phyloP scores from a whole-genome alignment of 1,139 yeast genomes.

The Debaryomyces sp. region DNA sequence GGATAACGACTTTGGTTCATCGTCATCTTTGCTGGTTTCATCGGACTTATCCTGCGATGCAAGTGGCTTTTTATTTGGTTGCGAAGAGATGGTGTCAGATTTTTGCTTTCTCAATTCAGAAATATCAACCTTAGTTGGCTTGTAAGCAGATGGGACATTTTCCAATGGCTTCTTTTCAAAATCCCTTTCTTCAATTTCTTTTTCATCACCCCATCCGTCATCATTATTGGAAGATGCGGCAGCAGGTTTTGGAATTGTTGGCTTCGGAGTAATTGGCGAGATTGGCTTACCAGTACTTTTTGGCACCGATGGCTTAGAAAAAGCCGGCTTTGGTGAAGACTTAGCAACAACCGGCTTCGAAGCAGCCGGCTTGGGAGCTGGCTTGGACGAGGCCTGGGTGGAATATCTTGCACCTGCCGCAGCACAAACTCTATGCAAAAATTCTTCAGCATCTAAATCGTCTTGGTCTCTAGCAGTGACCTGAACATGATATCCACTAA shows the following conservation, averaged over 20 bases:
- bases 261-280: slow-evolving; percentile 28
- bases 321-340: slow-evolving; percentile 26
- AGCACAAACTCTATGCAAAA: slow-evolving; percentile 74
- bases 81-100: slow-evolving; percentile 50
- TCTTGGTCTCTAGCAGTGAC: slow-evolving; percentile 94
- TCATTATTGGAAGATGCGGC: slow-evolving; percentile 37
- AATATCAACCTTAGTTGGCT: slow-evolving; percentile 59
- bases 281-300: slow-evolving; percentile 46
- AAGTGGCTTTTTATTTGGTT: slow-evolving; percentile 28
- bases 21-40: slow-evolving; percentile 27
- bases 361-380: slow-evolving; percentile 24
- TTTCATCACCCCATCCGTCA: slow-evolving; percentile 67
- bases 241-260: slow-evolving; percentile 21
- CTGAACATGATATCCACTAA: slow-evolving; percentile 90
- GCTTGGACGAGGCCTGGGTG: slow-evolving; percentile 39
- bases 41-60: slow-evolving; percentile 14
- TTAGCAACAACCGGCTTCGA: slow-evolving; percentile 23
- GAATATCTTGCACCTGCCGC: slow-evolving; percentile 98
- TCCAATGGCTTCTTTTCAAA: slow-evolving; percentile 63
- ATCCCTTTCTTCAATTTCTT: slow-evolving; percentile 73
- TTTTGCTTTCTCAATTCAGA: slow-evolving; percentile 47
- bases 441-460: slow-evolving; percentile 80
- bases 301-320: slow-evolving; percentile 34
- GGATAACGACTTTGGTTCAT: slow-evolving; percentile 39
- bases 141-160: slow-evolving; percentile 65